Evolutionary conservation across 306 rosid species (phyloP).

Genomic region (Malus sieversii): DNA sequence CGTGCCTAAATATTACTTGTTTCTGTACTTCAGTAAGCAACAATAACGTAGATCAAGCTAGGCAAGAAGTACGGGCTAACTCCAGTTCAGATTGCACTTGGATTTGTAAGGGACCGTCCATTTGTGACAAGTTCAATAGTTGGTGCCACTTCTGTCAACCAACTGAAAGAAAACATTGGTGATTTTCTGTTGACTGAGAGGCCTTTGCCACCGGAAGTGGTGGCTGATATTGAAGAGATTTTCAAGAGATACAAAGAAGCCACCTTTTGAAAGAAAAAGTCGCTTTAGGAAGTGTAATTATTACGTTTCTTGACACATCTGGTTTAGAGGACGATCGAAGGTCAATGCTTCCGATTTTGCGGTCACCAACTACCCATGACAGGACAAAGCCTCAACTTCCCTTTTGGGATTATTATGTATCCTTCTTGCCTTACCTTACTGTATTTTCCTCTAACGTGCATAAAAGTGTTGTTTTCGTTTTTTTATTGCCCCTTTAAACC

Average conservation of each 20-base stretch:
- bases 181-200: constrained; percentile 58
- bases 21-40: constrained; percentile 60
- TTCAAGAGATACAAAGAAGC: constrained; percentile 86
- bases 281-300: neutral
- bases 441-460: neutral
- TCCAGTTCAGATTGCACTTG: constrained; percentile 77
- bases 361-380: neutral
- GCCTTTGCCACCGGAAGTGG: constrained; percentile 56
- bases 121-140: constrained; percentile 82
- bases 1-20: neutral
- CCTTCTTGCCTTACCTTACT: neutral
- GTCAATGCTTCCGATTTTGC: neutral
- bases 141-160: constrained; percentile 83
- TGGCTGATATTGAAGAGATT: constrained; percentile 52
- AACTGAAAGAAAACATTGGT: constrained; percentile 70
- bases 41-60: constrained; percentile 46
- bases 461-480: neutral
- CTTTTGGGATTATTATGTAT: neutral
- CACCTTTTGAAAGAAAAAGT: constrained; percentile 25
- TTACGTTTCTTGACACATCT: neutral
- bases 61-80: constrained; percentile 67
- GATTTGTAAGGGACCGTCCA: constrained; percentile 78
- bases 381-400: neutral
- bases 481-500: neutral
- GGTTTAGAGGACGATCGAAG: neutral